A percentile compares a stretch with the other conserved stretches of the same genome.
Evolutionary conservation across 176 grass and related monocot genomes (phyloP).

Genomic region (Bonia amplexicaulis): DNA sequence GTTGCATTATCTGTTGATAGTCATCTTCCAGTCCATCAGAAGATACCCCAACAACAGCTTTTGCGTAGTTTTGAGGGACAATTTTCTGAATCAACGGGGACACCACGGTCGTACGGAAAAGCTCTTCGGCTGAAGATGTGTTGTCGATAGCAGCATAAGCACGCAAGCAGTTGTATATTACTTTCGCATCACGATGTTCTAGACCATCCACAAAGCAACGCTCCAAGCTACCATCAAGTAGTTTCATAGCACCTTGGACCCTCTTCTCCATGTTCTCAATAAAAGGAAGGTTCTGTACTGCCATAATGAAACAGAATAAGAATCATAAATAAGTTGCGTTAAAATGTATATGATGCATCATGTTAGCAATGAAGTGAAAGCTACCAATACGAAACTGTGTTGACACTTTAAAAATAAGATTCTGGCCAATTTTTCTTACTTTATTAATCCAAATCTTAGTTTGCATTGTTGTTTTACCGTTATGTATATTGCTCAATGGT

Average conservation of each 20-base stretch:
- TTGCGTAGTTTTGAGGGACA: conserved; percentile 62
- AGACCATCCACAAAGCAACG: conserved; percentile 82
- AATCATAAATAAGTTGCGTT: conserved; percentile 46
- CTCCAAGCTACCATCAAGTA: conserved; percentile 81
- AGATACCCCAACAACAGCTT: conserved; percentile 46
- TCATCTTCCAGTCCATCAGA: conserved; percentile 72
- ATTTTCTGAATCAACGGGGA: conserved; percentile 81
- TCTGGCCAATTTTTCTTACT: not conserved
- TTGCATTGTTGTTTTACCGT: not conserved
- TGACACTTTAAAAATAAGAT: not conserved
- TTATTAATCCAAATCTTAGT: not conserved
- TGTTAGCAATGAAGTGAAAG: conserved; percentile 13
- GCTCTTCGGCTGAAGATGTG: conserved; percentile 82
- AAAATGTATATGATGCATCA: not conserved
- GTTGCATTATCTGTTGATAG: conserved; percentile 74
- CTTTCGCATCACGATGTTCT: conserved; percentile 63
- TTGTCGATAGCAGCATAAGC: conserved; percentile 97
- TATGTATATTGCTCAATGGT: not conserved
- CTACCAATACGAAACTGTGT: not conserved
- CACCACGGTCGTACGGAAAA: conserved; percentile 77
- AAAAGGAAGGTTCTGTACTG: conserved; percentile 99
- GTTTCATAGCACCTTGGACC: conserved; percentile 72
- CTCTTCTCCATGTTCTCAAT: conserved; percentile 99
- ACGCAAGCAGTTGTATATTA: conserved; percentile 93
- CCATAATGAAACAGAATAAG: conserved; percentile 57